phyloP scores from a whole-genome alignment of 2,329 filamentous ascomycete genomes.

The Talaromyces sp. region DNA sequence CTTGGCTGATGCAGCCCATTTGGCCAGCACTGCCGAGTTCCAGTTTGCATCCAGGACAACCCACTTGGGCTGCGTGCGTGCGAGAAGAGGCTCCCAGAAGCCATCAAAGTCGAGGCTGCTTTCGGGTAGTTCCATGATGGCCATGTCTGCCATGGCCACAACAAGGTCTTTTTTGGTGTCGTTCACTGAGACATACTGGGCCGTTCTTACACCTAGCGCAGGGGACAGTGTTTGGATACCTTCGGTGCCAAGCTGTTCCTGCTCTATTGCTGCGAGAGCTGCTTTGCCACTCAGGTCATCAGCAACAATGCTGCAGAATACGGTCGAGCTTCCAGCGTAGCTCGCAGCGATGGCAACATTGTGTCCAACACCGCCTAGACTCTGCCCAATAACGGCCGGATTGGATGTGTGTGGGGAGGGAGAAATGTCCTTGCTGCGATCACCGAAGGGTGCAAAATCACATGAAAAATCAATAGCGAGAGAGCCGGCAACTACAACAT shows the following conservation, averaged over 20 bases:
- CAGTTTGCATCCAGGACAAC: conserved; percentile 87
- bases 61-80: conserved; percentile 62
- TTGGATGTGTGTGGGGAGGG: conserved; percentile 72
- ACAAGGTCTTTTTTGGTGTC: conserved; percentile 76
- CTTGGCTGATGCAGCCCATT: conserved; percentile 63
- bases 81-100: conserved; percentile 61
- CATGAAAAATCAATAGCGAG: conserved; percentile 84
- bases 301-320: conserved; percentile 75
- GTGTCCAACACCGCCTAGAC: conserved; percentile 83
- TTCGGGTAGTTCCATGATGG: conserved; percentile 59
- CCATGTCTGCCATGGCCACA: conserved; percentile 96
- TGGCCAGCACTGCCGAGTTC: conserved; percentile 60
- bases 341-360: conserved; percentile 86
- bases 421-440: conserved; percentile 26
- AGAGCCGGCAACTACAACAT: conserved; percentile 86
- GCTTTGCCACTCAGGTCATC: conserved; percentile 74
- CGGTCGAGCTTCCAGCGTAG: conserved; percentile 60
- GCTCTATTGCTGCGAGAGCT: conserved; percentile 61
- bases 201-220: conserved; percentile 61
- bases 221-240: conserved; percentile 58
- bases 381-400: conserved; percentile 72
- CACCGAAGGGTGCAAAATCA: conserved; percentile 58
- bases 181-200: conserved; percentile 89
- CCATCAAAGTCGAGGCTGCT: conserved; percentile 36
- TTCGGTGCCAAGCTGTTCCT: conserved; percentile 57